Percentiles rank a stretch among this genome's conserved stretches.
These are phyloP conservation scores for Aspergillus fumigatus DNA, from an alignment of 2,329 filamentous ascomycete species.

Conservation along the genomic window DNA sequence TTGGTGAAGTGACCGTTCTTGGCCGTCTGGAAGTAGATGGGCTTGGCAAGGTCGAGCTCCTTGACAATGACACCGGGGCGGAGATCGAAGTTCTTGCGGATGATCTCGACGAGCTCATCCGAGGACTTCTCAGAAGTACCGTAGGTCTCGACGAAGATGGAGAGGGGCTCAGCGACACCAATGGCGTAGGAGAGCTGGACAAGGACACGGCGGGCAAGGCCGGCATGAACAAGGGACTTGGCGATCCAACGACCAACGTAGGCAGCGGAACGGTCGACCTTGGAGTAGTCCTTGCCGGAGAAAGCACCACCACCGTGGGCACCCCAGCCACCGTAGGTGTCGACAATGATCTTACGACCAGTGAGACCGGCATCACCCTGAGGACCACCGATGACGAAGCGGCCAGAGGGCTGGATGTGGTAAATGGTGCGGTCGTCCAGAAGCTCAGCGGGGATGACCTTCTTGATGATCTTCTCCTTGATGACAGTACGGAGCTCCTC, in stretches of 20 bases:
- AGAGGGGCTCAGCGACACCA: constrained; percentile 95
- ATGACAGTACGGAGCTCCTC: constrained; percentile 93
- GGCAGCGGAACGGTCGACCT: constrained; percentile 97
- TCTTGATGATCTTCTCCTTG: constrained; percentile 94
- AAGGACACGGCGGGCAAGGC: constrained; percentile 84
- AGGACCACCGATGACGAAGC: constrained; percentile 98
- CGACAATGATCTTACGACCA: constrained; percentile 98
- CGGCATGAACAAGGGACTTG: constrained; percentile 90
- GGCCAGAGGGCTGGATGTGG: constrained; percentile 97
- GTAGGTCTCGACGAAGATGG: constrained; percentile 96
- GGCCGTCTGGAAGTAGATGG: constrained; percentile 97
- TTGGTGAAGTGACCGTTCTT: constrained; percentile 99
- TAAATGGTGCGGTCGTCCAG: constrained; percentile 91
- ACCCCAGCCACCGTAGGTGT: constrained; percentile 99
- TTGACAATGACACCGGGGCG: constrained; percentile 97
- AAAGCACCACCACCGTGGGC: constrained; percentile 99
- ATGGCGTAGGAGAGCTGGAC: constrained; percentile 99
- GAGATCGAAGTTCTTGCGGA: constrained; percentile 94
- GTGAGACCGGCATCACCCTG: constrained; percentile 99
- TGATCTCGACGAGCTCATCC: constrained; percentile 91
- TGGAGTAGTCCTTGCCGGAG: constrained; percentile 99
- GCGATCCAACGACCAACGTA: constrained; percentile 98
- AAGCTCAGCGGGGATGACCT: constrained; percentile 87
- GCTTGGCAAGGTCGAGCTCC: constrained; percentile 89
- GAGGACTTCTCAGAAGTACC: constrained; percentile 87